Evolutionary conservation across 2,329 filamentous ascomycete genomes (phyloP), one percentile per base, ranked within the genome.

Genomic region (Cytospora chrysosperma): DNA sequence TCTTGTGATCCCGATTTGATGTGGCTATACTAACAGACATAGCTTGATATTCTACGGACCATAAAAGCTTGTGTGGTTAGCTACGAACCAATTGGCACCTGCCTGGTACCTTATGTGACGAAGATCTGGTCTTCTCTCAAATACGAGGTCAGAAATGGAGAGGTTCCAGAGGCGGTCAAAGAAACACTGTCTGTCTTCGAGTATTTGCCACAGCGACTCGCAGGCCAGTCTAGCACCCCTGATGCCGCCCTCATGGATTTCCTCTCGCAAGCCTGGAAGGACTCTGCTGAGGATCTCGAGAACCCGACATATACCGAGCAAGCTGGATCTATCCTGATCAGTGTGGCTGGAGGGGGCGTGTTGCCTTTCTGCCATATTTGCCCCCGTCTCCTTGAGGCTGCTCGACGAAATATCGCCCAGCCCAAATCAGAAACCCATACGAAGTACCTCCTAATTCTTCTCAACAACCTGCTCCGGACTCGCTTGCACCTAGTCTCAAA

Each of bases 141-240:
- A 70, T 87, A 85, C 65, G 85, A 87, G 67, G 85, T 87, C 15
- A 81, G 85, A 37, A 86, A 87, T 60, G 85, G 85, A 15, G 85
- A 87, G 64, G 78, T 84, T 10, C 79, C 82, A 64, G 85, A 86
- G 65, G 80, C 80, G 0, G 82, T 86, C 17, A 81, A 84, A 70
- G 80, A 80, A 3, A 86, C 84, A 0, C 73, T 87, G 19, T 80
- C 81, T 53, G 82, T 84, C 4, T 78, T 87, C 59, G 78, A 80
- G 37, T 76, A 81, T 12, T 75, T 86, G 3, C 76, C 82, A 78
- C 12, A 78, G 75, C 4, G 75, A 61, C 3, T 63, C 62, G 58
- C 57, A 21, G 8, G 21, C 27, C 32, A 59, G n/a, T 26, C 55
- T n/a, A 12, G 17, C 15, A 24, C 26, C 13, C 26, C 43, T 13